Evolutionary conservation across 2,329 filamentous ascomycete species (phyloP), one percentile per base, ranked within the genome.

Genomic region (Arthrobotrys iridis): DNA sequence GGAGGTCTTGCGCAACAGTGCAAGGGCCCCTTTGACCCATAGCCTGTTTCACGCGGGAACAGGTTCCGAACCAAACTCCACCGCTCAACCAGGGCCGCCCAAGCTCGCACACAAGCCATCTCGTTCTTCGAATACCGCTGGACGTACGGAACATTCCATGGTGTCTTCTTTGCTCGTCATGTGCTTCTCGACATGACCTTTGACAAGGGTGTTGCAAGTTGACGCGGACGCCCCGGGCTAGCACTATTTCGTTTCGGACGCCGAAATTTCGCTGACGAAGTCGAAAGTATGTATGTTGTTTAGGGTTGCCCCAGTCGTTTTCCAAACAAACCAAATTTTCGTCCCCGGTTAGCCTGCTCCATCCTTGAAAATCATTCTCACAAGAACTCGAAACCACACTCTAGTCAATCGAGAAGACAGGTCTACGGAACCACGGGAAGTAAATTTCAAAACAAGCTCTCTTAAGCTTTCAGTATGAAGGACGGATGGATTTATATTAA

Each of bases 381-480:
- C 35, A n/a, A n/a, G 11, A 10, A 40, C 7, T 40, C 15, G 46
- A 52, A 35, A 52, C 26, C 28, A 33, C 26, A 35, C 50, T 30
- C 50, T 55, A 55, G 37, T 35, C 50, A 10, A 55, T 22, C 33
- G 43, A 37, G 50, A 33, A 50, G 13, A 22, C 28, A 18, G 43
- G 20, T 59, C 41, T 37, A 58, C 70, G 70, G 70, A 74, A 74
- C 55, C 62, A 74, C 70, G 70, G 70, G 70, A 74, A 74, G 45
- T 26, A 67, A 60, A 41, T 60, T 66, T 66, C 46, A 55, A 60
- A 67, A 67, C 55, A 74, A 63, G 70, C 62, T 74, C 62, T 66
- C 46, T 45, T 37, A 74, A 74, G 70, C 62, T 66, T 62, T 62
- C 35, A 43, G n/a, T 40, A 57, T 40, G 58, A 50, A 30, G 26